phyloP scores from a whole-genome alignment of 768 basidiomycete species.

The Leccinum rimulosum region DNA sequence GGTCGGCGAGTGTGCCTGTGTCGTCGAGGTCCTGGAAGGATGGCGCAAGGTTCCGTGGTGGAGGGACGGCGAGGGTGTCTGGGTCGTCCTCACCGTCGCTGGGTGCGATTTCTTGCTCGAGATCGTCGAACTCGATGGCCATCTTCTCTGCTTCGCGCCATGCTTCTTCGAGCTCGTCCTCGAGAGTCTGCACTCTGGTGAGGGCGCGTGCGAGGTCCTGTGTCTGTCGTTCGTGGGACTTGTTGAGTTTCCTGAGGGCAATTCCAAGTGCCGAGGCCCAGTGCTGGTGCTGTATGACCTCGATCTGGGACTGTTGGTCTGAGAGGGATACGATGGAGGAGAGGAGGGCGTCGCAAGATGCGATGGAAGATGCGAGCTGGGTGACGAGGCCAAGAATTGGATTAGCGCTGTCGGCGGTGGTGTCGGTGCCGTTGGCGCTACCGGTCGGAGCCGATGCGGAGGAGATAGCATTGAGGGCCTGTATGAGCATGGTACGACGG shows the following conservation, averaged over 20 bases:
- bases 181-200: conserved; percentile 50
- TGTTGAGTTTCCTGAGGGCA: conserved; percentile 77
- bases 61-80: not conserved
- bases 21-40: conserved; percentile 25
- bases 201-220: conserved; percentile 51
- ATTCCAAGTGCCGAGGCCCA: conserved; percentile 75
- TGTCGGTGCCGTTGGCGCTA: not conserved
- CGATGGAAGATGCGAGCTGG: conserved; percentile 60
- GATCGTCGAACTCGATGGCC: conserved; percentile 45
- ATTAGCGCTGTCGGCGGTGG: conserved; percentile 34
- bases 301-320: conserved; percentile 66
- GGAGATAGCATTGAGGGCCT: conserved; percentile 60
- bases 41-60: not conserved
- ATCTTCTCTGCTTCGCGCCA: conserved; percentile 77
- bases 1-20: conserved; percentile 21
- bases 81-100: conserved; percentile 14
- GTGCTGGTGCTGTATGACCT: conserved; percentile 59
- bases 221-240: conserved; percentile 65
- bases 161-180: conserved; percentile 74
- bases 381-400: conserved; percentile 42
- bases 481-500: conserved; percentile 66
- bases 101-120: conserved; percentile 18
- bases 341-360: conserved; percentile 55
- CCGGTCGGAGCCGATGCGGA: conserved; percentile 23
- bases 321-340: conserved; percentile 54